Conservation (phyloP, 1,284 basidiomycete species). For the Boletus semigastroideus region DNA sequence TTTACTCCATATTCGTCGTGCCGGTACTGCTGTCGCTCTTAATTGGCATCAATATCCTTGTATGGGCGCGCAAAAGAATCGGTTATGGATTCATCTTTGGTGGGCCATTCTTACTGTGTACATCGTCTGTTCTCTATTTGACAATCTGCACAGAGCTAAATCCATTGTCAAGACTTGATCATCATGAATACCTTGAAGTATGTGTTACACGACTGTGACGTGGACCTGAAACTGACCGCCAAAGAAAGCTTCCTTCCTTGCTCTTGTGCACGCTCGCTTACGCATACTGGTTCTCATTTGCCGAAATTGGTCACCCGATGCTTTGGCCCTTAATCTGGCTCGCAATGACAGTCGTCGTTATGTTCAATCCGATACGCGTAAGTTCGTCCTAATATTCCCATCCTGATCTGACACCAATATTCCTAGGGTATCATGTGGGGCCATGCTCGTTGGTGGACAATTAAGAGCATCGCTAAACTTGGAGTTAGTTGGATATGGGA, state of each 20-base stretch:
- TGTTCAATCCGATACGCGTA: conserved; percentile 79
- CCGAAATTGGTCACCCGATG: conserved; percentile 50
- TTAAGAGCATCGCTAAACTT: conserved; percentile 61
- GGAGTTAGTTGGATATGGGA: conserved; percentile 68
- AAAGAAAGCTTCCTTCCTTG: conserved; percentile 72
- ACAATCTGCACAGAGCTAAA: conserved; percentile 62
- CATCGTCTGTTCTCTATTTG: not conserved
- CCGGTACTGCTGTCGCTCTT: conserved; percentile 79
- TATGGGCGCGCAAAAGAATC: conserved; percentile 76
- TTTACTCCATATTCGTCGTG: conserved; percentile 77
- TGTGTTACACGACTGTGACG: conserved; percentile 9
- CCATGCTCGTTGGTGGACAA: conserved; percentile 73
- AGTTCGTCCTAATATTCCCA: no score
- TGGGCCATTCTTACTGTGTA: conserved; percentile 33
- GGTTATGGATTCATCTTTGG: conserved; percentile 95
- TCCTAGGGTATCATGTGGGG: conserved; percentile 27
- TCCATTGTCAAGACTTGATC: conserved; percentile 72
- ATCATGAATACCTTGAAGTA: conserved; percentile 82
- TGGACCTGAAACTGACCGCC: conserved; percentile 1
- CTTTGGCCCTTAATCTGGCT: conserved; percentile 90
- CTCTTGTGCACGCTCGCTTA: conserved; percentile 74
- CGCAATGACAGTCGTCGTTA: conserved; percentile 53
- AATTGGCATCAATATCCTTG: conserved; percentile 79
- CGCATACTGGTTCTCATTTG: conserved; percentile 85
- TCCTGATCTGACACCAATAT: no score